These are phyloP conservation scores for Paracamarosporium sp. DNA, from an alignment of 2,329 filamentous ascomycete genomes.

Conservation along the genomic window DNA sequence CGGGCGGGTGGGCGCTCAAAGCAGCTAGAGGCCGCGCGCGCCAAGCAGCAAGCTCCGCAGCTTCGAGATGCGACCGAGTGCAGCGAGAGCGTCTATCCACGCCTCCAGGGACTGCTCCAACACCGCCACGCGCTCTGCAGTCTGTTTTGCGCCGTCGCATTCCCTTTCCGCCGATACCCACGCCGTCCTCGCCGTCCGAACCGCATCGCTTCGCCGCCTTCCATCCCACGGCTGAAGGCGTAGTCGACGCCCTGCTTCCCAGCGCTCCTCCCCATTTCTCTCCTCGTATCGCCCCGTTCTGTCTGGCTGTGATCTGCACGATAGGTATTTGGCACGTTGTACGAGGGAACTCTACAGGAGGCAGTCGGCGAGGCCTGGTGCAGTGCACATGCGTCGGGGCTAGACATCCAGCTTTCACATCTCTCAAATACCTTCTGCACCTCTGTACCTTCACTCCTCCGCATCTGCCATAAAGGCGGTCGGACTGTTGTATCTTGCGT, in stretches of 20 bases:
- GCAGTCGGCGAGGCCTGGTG: slow-evolving; percentile 9
- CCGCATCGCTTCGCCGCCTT: not conserved
- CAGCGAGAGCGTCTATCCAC: not conserved
- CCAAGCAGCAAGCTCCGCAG: not conserved
- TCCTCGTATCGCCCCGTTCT: not conserved
- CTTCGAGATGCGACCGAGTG: not conserved
- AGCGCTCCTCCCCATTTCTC: not conserved
- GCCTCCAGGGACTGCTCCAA: not conserved
- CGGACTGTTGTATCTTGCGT: slow-evolving; percentile 39
- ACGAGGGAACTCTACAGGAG: not conserved
- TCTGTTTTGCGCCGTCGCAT: not conserved
- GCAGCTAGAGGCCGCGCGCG: slow-evolving; percentile 2
- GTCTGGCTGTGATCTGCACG: not conserved
- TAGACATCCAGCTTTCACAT: slow-evolving; percentile 31
- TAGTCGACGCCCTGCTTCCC: not conserved
- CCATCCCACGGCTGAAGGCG: not conserved
- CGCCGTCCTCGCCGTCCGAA: not conserved
- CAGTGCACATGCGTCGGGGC: slow-evolving; percentile 31
- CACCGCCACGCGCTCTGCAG: not conserved
- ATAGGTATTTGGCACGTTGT: not conserved
- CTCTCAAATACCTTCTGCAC: slow-evolving; percentile 31
- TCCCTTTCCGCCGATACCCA: not conserved
- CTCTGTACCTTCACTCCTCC: slow-evolving; percentile 44
- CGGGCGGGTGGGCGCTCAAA: not conserved
- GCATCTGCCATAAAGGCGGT: slow-evolving; percentile 50